Base-by-base conservation (phyloP, 306 rosid genomes). In the Begonia masoniana region DNA sequence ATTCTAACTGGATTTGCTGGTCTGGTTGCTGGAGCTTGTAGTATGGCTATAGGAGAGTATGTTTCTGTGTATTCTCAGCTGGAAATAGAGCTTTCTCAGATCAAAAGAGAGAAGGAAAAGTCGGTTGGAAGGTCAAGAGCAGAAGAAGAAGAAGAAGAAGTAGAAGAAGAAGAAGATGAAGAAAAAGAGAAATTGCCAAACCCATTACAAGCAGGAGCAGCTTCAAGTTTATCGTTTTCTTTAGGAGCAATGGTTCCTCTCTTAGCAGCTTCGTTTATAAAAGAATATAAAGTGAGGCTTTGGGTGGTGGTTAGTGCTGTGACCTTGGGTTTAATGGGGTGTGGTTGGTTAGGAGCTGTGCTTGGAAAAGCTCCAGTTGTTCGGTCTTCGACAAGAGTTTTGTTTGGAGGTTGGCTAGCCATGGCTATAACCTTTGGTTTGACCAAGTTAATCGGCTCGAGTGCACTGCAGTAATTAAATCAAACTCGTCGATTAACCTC, bases 41-140 rank as follows among this genome's bases (percentile, higher is more conserved):
- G 99, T 58, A 91, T 91, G 99, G 99, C 99, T 6, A 91, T 91
- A 5, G 96, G 99, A 0, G 99, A 91, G 72, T 91, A 78, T 46
- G 99, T 91, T 15, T 91, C 99, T 1, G 99, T 91, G 6, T 81
- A 86, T 62, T 86, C 99, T 0, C 99, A 91, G 43, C 39, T 81
- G 46, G 99, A 91, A 61, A 81, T 79, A 8, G 99, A 81, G 63
- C 19, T 91, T 41, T 82, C 96, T 6, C 99, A 91, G 24, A 64
- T 71, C 58, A 71, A 73, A 42, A 77, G 99, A 64, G 77, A 81
- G 4, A 73, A 63, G 15, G 9, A 60, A n/a, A 60, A 69, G 51
- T 68, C 65, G 8, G 48, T 47, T 10, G 53, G 12, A 13, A 45
- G 6, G 3, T 43, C 49, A 10, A 67, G 16, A 2, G 15, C 11